These are phyloP conservation scores for Scedosporium apiospermum DNA, from an alignment of 2,329 filamentous ascomycete genomes.

Conservation along the genomic window DNA sequence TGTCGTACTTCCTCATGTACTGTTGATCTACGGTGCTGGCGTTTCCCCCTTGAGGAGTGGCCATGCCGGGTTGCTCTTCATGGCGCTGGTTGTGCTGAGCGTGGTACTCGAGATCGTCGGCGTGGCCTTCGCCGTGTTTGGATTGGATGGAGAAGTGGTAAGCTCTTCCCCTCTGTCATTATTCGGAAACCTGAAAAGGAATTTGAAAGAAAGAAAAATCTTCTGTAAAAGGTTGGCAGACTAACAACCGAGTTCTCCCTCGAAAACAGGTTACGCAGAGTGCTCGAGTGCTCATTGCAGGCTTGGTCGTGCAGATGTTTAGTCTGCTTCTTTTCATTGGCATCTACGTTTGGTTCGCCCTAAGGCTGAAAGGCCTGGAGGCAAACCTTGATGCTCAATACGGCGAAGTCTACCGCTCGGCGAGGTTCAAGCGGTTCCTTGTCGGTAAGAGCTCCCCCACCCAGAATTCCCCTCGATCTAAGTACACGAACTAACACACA, in stretches of 20 bases:
- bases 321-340: constrained; percentile 29
- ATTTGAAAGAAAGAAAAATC: not conserved
- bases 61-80: constrained; percentile 23
- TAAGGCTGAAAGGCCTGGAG: constrained; percentile 25
- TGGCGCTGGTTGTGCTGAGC: constrained; percentile 23
- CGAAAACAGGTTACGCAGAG: not conserved
- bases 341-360: constrained; percentile 29
- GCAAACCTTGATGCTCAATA: constrained; percentile 28
- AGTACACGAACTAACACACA: not conserved
- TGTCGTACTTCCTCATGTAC: constrained; percentile 33
- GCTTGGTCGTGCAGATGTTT: constrained; percentile 32
- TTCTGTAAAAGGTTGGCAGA: not conserved
- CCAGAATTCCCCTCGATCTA: not conserved
- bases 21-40: constrained; percentile 35
- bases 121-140: constrained; percentile 26
- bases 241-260: not conserved
- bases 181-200: no score
- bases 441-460: constrained; percentile 24
- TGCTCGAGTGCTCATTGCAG: constrained; percentile 28
- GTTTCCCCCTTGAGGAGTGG: constrained; percentile 26
- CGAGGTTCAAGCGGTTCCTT: constrained; percentile 32
- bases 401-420: constrained; percentile 29
- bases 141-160: constrained; percentile 24
- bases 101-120: constrained; percentile 30
- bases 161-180: constrained; percentile 10